phyloP scores from a whole-genome alignment of 768 basidiomycete genomes.

The Boletus patriciae region DNA sequence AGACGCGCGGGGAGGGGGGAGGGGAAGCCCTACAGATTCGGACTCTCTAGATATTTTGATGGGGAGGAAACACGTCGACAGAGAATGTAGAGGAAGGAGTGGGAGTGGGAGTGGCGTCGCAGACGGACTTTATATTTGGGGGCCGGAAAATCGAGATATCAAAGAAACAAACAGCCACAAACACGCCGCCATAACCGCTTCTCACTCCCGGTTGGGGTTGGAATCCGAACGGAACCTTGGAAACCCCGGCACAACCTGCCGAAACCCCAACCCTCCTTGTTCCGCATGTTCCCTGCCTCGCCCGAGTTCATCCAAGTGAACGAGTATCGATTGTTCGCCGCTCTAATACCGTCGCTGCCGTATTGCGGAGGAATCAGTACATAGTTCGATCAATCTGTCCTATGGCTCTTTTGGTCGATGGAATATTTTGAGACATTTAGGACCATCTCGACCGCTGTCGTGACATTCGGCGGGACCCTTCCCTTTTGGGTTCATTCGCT shows the following conservation, averaged over 20 bases:
- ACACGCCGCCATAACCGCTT: conserved; percentile 20
- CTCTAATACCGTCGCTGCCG: conserved; percentile 11
- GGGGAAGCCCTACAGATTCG: conserved; percentile 28
- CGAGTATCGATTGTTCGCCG: conserved; percentile 1
- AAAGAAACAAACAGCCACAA: conserved; percentile 28
- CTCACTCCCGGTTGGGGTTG: conserved; percentile 11
- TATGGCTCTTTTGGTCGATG: background rate
- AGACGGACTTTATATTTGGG: conserved; percentile 38
- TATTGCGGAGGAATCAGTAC: no score
- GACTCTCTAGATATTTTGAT: conserved; percentile 25
- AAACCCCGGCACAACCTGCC: conserved; percentile 28
- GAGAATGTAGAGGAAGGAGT: conserved; percentile 28
- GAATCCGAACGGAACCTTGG: conserved; percentile 25
- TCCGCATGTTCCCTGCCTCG: conserved; percentile 23
- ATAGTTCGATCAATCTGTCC: no score
- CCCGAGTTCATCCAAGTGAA: background rate
- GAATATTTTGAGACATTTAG: background rate
- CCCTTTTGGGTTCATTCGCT: background rate
- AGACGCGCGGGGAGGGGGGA: background rate
- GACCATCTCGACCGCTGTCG: background rate
- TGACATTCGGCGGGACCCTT: background rate
- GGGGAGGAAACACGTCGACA: conserved; percentile 5
- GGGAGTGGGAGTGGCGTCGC: conserved; percentile 30
- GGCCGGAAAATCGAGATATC: conserved; percentile 28
- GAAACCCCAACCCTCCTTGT: conserved; percentile 4